Base-by-base conservation (phyloP, 805 yeast genomes). In the Lachancea mirantina region DNA sequence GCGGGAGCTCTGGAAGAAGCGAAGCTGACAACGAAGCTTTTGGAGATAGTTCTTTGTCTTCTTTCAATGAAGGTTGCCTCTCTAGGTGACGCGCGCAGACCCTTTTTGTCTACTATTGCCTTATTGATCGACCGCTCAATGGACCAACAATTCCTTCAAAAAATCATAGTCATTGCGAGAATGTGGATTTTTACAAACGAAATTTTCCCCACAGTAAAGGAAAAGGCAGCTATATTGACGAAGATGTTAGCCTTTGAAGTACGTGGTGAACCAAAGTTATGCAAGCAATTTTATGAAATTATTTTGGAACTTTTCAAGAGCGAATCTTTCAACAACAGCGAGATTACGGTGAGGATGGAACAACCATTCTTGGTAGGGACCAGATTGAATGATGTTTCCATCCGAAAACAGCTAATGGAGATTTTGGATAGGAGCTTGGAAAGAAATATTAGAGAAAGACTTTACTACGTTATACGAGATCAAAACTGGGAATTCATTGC, bases 401-500 rank as follows among this genome's bases (percentile, higher is more conserved):
- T 84, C 18, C 73, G 98, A 30, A 69, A 74, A 36, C 78, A 76
- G 43, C 70, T 94, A 41, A 82, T 92, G 92, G 55, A 70, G 0
- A 83, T 92, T 35, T 61, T 92, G 49, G 78, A 79, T 53, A 71
- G 71, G 26, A 82, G 94, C 43, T 62, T 92, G 40, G 96, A 88
- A 40, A 70, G 66, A 31, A 87, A 83, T 43, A 68, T 87, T 15
- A 72, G 74, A 45, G 85, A 84, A 54, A 68, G 98, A 37, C 63
- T 92, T 21, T 76, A 79, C 42, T 94, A 94, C 46, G 79, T 89
- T 6, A 72, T 94, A n/a, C 66, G 89, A 23, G 97, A 92, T 48
- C 99, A 92, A 55, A 89, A 85, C 49, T 92, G 99, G 99, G 99
- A 92, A 52, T 81, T 74, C 43, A 63, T 92, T 23, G 88, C 94